Percentiles rank a stretch among this genome's conserved stretches.
These are phyloP conservation scores for Stemphylium beticola DNA, from an alignment of 2,329 filamentous ascomycete genomes.

Conservation along the genomic window DNA sequence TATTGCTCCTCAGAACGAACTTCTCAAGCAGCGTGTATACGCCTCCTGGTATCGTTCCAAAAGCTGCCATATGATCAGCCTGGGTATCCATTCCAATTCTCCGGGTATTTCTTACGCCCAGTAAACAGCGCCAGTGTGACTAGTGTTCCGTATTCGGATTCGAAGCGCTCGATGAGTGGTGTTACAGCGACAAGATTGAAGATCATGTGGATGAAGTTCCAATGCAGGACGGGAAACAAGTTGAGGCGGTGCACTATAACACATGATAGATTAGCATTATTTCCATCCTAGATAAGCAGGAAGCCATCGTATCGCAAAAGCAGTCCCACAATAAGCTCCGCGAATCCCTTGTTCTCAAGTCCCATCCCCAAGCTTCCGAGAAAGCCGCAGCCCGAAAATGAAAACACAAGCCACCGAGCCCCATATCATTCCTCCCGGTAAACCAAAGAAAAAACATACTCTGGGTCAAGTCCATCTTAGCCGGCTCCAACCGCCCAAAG, in stretches of 20 bases:
- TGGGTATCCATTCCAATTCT: conserved; percentile 56
- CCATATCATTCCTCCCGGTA: neutral
- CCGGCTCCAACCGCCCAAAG: conserved; percentile 81
- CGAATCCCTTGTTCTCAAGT: neutral
- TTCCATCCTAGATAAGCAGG: neutral
- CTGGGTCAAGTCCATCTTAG: conserved; percentile 72
- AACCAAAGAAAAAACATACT: conserved; percentile 61
- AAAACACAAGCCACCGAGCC: neutral
- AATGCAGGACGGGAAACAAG: conserved; percentile 87
- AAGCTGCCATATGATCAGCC: conserved; percentile 44
- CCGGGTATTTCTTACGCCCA: conserved; percentile 70
- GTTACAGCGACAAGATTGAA: conserved; percentile 81
- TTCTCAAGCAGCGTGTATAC: conserved; percentile 82
- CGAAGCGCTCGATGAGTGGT: conserved; percentile 92
- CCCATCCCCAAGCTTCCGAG: neutral
- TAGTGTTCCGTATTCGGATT: conserved; percentile 88
- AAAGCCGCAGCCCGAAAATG: neutral
- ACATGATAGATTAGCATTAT: conserved; percentile 19
- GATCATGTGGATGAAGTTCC: conserved; percentile 78
- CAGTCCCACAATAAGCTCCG: neutral
- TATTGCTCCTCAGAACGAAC: conserved; percentile 73
- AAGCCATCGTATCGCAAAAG: neutral
- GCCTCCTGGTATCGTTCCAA: conserved; percentile 71
- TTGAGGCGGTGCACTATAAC: conserved; percentile 85
- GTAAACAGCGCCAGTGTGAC: conserved; percentile 87